Percentiles rank a stretch among this genome's conserved stretches.
phyloP scores from a whole-genome alignment of 257 asterid species.

The Fraxinus excelsior region DNA sequence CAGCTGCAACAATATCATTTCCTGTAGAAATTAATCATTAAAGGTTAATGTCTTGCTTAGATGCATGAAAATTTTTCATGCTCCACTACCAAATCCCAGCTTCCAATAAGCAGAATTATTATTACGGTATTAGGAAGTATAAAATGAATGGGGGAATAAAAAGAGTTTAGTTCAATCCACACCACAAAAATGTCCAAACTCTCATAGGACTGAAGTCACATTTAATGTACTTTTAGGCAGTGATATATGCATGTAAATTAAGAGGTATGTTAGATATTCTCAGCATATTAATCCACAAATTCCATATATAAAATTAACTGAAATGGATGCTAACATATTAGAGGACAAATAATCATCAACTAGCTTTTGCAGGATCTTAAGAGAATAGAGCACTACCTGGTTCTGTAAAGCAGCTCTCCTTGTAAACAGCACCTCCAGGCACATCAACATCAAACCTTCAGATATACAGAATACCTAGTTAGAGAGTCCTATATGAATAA shows the following conservation, averaged over 20 bases:
- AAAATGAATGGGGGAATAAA: neutral
- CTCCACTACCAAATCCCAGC: neutral
- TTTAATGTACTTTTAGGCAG: neutral
- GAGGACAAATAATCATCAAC: neutral
- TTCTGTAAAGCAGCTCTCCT: constrained; percentile 92
- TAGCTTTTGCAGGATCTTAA: neutral
- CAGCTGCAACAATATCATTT: constrained; percentile 60
- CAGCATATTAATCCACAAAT: neutral
- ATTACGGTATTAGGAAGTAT: too few species aligned
- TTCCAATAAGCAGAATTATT: neutral
- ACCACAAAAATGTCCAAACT: neutral
- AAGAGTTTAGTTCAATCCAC: neutral
- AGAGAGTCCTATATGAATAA: neutral
- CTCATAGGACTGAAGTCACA: neutral
- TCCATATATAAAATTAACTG: neutral
- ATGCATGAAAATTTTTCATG: neutral
- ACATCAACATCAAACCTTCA: constrained; percentile 86
- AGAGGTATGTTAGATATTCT: neutral
- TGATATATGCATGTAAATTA: neutral
- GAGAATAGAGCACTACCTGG: constrained; percentile 46
- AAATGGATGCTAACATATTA: neutral
- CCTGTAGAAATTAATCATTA: constrained; percentile 39
- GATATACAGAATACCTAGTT: neutral
- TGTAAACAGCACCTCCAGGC: constrained; percentile 95
- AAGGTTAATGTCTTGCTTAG: neutral